Evolutionary conservation across 306 rosid genomes (phyloP).

Genomic region (Casuarina equisetifolia): DNA sequence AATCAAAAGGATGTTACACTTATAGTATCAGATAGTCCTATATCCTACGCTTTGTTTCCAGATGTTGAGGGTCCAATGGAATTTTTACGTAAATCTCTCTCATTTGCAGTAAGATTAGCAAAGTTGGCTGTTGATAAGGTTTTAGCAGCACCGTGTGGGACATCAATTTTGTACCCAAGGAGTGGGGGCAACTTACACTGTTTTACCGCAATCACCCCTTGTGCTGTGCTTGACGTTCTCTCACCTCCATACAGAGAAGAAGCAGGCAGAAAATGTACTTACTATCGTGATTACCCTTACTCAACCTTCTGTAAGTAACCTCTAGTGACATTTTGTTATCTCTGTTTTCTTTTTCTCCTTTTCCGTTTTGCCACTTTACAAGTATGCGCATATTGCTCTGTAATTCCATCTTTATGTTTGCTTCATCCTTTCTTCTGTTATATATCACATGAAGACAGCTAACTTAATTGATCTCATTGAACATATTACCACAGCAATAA

Average conservation of each 20-base stretch:
- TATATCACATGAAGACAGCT: neutral
- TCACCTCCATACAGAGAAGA: constrained; percentile 79
- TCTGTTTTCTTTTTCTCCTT: neutral
- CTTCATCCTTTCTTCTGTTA: neutral
- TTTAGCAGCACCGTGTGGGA: constrained; percentile 64
- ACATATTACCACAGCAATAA: constrained; percentile 47
- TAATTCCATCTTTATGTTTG: neutral
- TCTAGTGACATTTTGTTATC: neutral
- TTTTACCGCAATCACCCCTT: constrained; percentile 83
- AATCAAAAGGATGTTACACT: neutral
- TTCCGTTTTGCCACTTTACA: constrained; percentile 1
- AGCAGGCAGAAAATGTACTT: constrained; percentile 83
- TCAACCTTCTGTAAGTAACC: constrained; percentile 63
- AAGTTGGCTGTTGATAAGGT: constrained; percentile 77
- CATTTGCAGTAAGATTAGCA: constrained; percentile 68
- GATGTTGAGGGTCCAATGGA: neutral
- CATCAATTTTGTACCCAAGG: constrained; percentile 77
- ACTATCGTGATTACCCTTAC: constrained; percentile 76
- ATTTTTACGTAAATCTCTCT: neutral
- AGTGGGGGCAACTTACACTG: constrained; percentile 86
- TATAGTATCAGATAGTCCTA: neutral
- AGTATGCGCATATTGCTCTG: constrained; percentile 1
- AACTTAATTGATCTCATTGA: constrained; percentile 17
- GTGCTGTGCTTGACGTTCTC: constrained; percentile 88
- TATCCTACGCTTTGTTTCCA: constrained; percentile 22